Base-by-base conservation (phyloP, 306 rosid species). In the Vigna angularis region DNA sequence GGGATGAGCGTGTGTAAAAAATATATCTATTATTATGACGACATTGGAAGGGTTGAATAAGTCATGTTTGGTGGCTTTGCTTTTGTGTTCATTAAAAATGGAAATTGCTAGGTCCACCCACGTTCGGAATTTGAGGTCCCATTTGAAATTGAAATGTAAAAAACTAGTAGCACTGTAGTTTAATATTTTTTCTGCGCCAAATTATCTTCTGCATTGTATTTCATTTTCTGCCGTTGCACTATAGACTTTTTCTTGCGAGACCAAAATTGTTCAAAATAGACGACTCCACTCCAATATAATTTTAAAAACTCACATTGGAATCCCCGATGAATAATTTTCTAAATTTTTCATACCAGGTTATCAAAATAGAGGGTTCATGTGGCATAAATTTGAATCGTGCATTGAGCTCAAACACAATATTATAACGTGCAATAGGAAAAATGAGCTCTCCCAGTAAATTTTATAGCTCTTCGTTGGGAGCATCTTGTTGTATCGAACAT, bases 391-490 rank as follows among this genome's bases (percentile, higher is more conserved):
- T 42, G 47, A 42, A 42, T 9, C 11, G 47, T 42, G 47, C 48
- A 44, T 44, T 45, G 49, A 45, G 49, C 13, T 28, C 4, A 28
- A 28, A 28, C 32, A 30, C 5, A 30, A 30, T 4, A 30, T 30
- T 30, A 30, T 30, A 30, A 42, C 13, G 7, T 40, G 11, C 45
- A 1, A 44, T 9, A 47, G 47, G 49, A 44, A n/a, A 13, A 24
- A 38, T 24, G n/a, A 56, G 17, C 45, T 61, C 67, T 61, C 45
- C 10, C 3, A 64, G 7, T 55, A 4, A 52, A 42, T 14, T 74
- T 73, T 64, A 86, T 34, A 87, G 55, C 51, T 87, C 90, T 17
- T 85, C 82, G 0, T 59, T 74, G 56, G 18, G 2, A 66, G 3
- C 16, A 63, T 38, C 48, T 42, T 55, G 51, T 20, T 77, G 34